These are phyloP conservation scores for Ceratorhiza oryzae-sativae DNA, from an alignment of 1,284 basidiomycete species.

Conservation along the genomic window DNA sequence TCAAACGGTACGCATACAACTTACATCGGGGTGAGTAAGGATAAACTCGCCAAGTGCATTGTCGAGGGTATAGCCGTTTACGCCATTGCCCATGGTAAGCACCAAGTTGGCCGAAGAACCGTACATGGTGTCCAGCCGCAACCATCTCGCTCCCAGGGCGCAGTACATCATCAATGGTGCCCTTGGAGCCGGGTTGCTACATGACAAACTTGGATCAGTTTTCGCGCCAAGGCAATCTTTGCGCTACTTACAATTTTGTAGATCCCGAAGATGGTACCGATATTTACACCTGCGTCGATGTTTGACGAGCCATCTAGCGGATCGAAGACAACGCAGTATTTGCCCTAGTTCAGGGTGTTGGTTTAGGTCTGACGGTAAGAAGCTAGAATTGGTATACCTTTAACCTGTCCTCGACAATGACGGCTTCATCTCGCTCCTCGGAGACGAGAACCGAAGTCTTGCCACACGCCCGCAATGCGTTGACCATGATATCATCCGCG, in stretches of 20 bases:
- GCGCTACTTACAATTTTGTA: conserved; percentile 76
- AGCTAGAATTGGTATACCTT: conserved; percentile 49
- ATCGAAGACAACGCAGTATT: conserved; percentile 98
- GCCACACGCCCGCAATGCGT: conserved; percentile 89
- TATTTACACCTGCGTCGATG: conserved; percentile 99
- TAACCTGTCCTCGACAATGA: conserved; percentile 82
- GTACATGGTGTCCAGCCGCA: conserved; percentile 96
- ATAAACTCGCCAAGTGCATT: conserved; percentile 97
- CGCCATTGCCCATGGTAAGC: conserved; percentile 92
- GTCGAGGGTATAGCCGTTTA: conserved; percentile 99
- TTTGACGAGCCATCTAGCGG: conserved; percentile 98
- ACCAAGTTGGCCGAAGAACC: conserved; percentile 98
- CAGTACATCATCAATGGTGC: conserved; percentile 85
- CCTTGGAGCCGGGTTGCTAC: conserved; percentile 77
- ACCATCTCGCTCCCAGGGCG: conserved; percentile 97
- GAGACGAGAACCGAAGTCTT: conserved; percentile 97
- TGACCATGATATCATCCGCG: conserved; percentile 99
- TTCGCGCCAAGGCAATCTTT: conserved; percentile 16
- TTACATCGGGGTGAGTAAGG: conserved; percentile 93
- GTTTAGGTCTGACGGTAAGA: conserved; percentile 42
- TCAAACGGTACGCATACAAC: conserved; percentile 46
- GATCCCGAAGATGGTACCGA: conserved; percentile 99
- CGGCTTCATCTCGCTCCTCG: conserved; percentile 92
- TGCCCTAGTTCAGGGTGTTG: conserved; percentile 56
- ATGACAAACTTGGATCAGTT: conserved; percentile 26